Evolutionary conservation across 257 asterid species (phyloP).

Genomic region (Salvia miltiorrhiza): DNA sequence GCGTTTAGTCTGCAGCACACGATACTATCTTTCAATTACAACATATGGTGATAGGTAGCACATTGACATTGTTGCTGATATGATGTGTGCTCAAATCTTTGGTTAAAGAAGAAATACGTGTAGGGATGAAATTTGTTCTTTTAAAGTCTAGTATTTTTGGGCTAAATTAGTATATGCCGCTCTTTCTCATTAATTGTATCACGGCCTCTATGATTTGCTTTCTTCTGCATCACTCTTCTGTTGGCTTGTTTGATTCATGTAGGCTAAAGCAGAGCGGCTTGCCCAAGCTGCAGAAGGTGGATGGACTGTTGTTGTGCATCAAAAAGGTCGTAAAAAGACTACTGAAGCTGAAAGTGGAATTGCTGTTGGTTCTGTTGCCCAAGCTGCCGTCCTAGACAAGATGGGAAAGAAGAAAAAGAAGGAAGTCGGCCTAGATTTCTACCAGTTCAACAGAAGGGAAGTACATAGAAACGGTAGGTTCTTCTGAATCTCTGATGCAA

Average conservation of each 20-base stretch:
- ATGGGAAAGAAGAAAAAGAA: conserved; percentile 67
- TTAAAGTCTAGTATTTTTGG: not conserved
- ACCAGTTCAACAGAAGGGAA: conserved; percentile 82
- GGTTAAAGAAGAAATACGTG: not conserved
- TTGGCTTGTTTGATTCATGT: conserved; percentile 21
- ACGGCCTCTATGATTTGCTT: not conserved
- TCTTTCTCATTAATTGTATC: not conserved
- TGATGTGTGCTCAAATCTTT: not conserved
- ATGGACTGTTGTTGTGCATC: conserved; percentile 93
- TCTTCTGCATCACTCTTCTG: not conserved
- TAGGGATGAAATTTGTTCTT: not conserved
- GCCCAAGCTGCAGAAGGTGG: conserved; percentile 89
- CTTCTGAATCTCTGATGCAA: not conserved
- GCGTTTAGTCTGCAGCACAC: not conserved
- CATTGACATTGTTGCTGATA: not conserved
- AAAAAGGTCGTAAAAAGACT: conserved; percentile 91
- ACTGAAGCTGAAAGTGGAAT: conserved; percentile 80
- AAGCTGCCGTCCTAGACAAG: conserved; percentile 77
- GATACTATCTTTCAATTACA: not conserved
- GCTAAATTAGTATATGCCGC: not conserved
- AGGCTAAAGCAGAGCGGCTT: conserved; percentile 77
- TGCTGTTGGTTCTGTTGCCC: conserved; percentile 84
- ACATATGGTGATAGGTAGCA: not conserved
- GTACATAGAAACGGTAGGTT: conserved; percentile 76
- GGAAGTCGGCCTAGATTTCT: conserved; percentile 68